phyloP scores from a whole-genome alignment of 768 basidiomycete genomes.

The Agaricus subrufescens region DNA sequence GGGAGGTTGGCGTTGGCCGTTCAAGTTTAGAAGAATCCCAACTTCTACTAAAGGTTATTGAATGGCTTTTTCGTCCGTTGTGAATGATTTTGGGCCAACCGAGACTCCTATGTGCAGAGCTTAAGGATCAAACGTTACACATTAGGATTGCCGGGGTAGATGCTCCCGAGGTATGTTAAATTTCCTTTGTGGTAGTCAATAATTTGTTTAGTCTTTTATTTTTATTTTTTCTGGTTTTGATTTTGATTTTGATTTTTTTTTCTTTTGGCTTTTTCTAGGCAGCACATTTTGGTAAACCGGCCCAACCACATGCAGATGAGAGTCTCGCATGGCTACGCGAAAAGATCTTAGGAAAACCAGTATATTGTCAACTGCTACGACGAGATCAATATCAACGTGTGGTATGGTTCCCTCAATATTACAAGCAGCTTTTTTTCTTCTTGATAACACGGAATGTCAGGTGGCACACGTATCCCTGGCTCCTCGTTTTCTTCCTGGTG shows the following conservation, averaged over 20 bases:
- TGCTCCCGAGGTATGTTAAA: constrained; percentile 72
- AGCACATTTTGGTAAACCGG: constrained; percentile 80
- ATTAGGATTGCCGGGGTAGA: constrained; percentile 90
- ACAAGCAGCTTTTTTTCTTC: neutral
- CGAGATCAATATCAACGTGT: constrained; percentile 84
- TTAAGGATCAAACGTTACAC: constrained; percentile 79
- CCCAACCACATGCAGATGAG: constrained; percentile 73
- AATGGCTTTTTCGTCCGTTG: neutral
- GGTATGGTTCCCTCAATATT: constrained; percentile 36
- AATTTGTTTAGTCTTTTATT: neutral
- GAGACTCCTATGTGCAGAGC: constrained; percentile 34
- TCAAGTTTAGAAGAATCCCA: constrained; percentile 68
- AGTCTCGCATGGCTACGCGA: constrained; percentile 67
- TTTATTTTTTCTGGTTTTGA: too few relatives aligned
- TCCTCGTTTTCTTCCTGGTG: constrained; percentile 50
- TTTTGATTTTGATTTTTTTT: too few relatives aligned
- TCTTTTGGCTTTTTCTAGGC: constrained; percentile 32
- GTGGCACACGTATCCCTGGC: constrained; percentile 59
- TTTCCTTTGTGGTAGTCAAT: neutral
- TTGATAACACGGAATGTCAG: constrained; percentile 27
- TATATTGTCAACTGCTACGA: constrained; percentile 69
- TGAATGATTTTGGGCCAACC: neutral
- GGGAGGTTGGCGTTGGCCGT: constrained; percentile 63
- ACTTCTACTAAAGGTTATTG: constrained; percentile 46
- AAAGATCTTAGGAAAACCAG: constrained; percentile 47